A percentile compares a stretch with the other conserved stretches of the same genome.
Conservation (phyloP, 2,329 filamentous ascomycete genomes). For the Stachybotrys chlorohalonatus region DNA sequence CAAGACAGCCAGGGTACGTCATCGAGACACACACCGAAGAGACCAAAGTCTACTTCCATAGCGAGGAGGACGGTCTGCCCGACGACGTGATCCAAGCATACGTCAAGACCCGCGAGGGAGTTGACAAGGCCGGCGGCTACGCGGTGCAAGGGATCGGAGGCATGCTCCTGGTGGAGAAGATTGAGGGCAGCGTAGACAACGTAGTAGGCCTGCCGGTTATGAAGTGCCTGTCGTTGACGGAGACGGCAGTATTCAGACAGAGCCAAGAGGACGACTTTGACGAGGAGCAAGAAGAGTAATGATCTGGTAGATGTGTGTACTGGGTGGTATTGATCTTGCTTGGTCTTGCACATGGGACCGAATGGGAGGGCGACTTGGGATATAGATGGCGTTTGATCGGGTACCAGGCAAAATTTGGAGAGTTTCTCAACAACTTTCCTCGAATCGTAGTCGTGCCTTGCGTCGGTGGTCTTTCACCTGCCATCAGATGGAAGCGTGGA, state of each 20-base stretch:
- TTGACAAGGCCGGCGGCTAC: constrained; percentile 94
- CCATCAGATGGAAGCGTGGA: too few relatives aligned
- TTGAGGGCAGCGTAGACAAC: constrained; percentile 88
- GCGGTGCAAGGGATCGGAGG: constrained; percentile 84
- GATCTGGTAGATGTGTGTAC: constrained; percentile 14
- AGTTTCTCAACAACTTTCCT: too few relatives aligned
- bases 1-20: constrained; percentile 76
- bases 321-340: too few relatives aligned
- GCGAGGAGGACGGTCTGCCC: constrained; percentile 42
- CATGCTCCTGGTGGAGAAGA: constrained; percentile 76
- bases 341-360: too few relatives aligned
- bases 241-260: constrained; percentile 75
- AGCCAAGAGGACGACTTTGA: constrained; percentile 30
- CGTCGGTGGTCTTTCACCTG: too few relatives aligned
- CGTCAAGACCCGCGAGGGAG: constrained; percentile 79
- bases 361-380: too few relatives aligned
- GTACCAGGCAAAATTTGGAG: too few relatives aligned
- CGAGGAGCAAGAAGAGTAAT: constrained; percentile 41
- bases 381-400: too few relatives aligned
- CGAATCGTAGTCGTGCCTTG: too few relatives aligned
- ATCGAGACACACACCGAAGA: constrained; percentile 78
- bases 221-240: constrained; percentile 69
- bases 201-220: constrained; percentile 85
- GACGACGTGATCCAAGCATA: constrained; percentile 80
- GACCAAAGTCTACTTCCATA: constrained; percentile 81